Conservation (phyloP, 2,329 filamentous ascomycete genomes). For the Epichloe bromicola region DNA sequence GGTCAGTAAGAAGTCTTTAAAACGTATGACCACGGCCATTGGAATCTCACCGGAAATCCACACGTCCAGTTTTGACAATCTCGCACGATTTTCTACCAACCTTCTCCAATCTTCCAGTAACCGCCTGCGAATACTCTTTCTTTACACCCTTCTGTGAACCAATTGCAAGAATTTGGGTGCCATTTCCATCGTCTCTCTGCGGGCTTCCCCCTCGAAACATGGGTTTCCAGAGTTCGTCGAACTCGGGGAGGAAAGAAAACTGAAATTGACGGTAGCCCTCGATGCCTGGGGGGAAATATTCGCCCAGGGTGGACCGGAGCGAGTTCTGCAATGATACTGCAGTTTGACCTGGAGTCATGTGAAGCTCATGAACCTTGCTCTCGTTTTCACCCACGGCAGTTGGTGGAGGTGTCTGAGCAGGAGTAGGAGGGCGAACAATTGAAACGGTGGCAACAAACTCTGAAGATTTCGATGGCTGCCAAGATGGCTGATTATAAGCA, state of each 20-base stretch:
- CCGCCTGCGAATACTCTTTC: slow-evolving; percentile 32
- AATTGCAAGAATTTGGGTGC: slow-evolving; percentile 48
- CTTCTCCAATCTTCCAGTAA: slow-evolving; percentile 40
- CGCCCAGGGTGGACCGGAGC: slow-evolving; percentile 37
- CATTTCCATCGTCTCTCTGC: slow-evolving; percentile 19
- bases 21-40: background rate
- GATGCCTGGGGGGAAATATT: slow-evolving; percentile 35
- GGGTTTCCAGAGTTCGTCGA: slow-evolving; percentile 39
- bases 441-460: slow-evolving; percentile 12
- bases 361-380: slow-evolving; percentile 33
- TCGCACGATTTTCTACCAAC: slow-evolving; percentile 38
- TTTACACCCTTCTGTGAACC: slow-evolving; percentile 43
- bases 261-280: slow-evolving; percentile 34
- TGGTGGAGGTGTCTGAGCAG: slow-evolving; percentile 29
- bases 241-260: slow-evolving; percentile 34
- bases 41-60: slow-evolving; percentile 43
- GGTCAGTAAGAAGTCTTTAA: background rate
- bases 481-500: slow-evolving; percentile 19
- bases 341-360: slow-evolving; percentile 27
- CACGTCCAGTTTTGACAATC: slow-evolving; percentile 36
- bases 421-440: slow-evolving; percentile 26
- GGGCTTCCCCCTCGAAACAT: slow-evolving; percentile 30
- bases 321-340: slow-evolving; percentile 44
- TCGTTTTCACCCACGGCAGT: slow-evolving; percentile 13
- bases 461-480: slow-evolving; percentile 12